Base-by-base conservation (phyloP, 1,284 basidiomycete species). In the Sporisorium iseilematis-ciliati region DNA sequence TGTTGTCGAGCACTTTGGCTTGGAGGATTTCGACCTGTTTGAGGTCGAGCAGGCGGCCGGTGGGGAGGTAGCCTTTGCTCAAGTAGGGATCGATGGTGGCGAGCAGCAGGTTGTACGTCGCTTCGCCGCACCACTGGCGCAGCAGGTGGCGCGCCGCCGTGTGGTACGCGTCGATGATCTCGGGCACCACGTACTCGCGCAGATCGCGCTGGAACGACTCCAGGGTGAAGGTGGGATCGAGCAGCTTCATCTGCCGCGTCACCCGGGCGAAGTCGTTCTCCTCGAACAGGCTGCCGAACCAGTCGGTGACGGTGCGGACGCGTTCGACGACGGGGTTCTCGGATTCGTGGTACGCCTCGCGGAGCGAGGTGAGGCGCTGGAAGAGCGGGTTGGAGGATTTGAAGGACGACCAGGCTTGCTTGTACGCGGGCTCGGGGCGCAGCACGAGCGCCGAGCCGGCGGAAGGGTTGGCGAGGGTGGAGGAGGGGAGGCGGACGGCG, bases 191-290 rank as follows among this genome's bases (percentile, higher is more conserved):
- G 84, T 98, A 99, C 86, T 99, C 97, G 75, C 96, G 88, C 72
- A 99, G 86, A 84, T 99, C 97, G 63, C 92, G 89, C 82, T 94
- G 91, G 84, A 97, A 99, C 21, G 87, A 86, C 84, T 97, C 95
- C 80, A 92, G 89, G 57, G 90, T 91, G 87, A 97, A 99, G 16
- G 87, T 86, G 5, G 96, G 94, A 85, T 99, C 97, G 80, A 97
- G 88, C 40, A 88, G 85, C 86, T 92, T 93, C 90, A 98, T 93
- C 81, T 92, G 87, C 58, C 93, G 89, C 81, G 93, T 91, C 25
- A 99, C 97, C 84, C 93, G 92, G 14, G 95, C 96, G 45, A 92
- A 96, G 88, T 99, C 97, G 82, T 94, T 99, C 87, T 99, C 97
- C 75, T 97, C 96, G 80, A 97, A 96, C 88, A 92, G 92, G 3